Base-by-base conservation (phyloP, 2,329 filamentous ascomycete species). In the Talaromyces sp. region DNA sequence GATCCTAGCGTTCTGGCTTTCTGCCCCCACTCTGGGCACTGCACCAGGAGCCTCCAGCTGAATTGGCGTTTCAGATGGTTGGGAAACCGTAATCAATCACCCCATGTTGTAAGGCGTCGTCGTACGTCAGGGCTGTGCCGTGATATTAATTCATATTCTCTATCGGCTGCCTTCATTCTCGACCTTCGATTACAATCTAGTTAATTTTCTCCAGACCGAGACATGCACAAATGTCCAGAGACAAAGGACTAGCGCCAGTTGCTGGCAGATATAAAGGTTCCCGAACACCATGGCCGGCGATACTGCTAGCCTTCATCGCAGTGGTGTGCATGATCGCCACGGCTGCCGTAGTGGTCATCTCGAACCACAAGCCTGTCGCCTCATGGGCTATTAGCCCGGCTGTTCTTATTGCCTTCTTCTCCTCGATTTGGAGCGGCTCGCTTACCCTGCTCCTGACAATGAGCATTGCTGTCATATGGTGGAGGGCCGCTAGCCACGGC, bases 351-450 rank as follows among this genome's bases (percentile, higher is more conserved):
- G 53, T 55, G 29, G 53, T 55, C 24, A 55, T 55, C n/a, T 55
- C 53, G 21, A 55, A 55, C 53, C 12, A 55, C 24, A 43, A 55
- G 12, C 31, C 35, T 2, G 53, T 35, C n/a, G 29, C 29, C 12
- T 55, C 53, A 24, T 55, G 53, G 53, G 29, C 29, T 35, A 55
- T 55, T 38, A 21, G 31, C 10, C 53, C 53, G 19, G 53, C 53
- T 55, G 53, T 55, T 14, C 53, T 55, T 11, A 14, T 55, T 2
- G 53, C 53, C n/a, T 35, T 55, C 31, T 55, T 55, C 35, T 55
- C 53, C 11, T 55, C 53, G 17, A 19, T 55, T 14, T 55, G 29
- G 53, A 43, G 31, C n/a, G 29, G 29, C 24, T 35, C 53, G 11
- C 21, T 55, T 10, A 27, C 29, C n/a, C 10, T 35, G 31, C 29